A percentile compares a stretch with the other conserved stretches of the same genome.
phyloP scores from a whole-genome alignment of 495 filamentous ascomycete species.

The Stereocaulon alpinum region DNA sequence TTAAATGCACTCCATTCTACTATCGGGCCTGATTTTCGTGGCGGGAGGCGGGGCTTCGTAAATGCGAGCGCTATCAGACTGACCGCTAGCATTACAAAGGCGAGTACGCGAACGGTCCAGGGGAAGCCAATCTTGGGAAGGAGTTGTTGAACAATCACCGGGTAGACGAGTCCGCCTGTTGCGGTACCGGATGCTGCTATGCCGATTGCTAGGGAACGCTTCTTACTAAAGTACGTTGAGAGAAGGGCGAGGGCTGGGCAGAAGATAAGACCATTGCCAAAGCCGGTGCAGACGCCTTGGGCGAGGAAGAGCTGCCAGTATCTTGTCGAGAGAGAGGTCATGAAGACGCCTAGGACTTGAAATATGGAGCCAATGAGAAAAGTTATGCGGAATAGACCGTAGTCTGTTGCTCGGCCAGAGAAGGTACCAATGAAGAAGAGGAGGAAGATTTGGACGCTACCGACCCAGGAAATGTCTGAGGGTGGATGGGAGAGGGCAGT shows the following conservation, averaged over 20 bases:
- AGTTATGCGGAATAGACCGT: conserved; percentile 53
- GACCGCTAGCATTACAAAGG: conserved; percentile 56
- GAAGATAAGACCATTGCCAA: conserved; percentile 67
- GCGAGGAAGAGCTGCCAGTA: conserved; percentile 78
- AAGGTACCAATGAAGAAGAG: conserved; percentile 63
- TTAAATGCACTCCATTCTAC: conserved; percentile 60
- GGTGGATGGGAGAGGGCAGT: conserved; percentile 38
- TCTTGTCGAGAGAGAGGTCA: conserved; percentile 50
- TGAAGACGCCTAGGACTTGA: conserved; percentile 59
- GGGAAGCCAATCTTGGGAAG: conserved; percentile 60
- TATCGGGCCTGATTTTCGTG: conserved; percentile 49
- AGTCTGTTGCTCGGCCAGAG: conserved; percentile 56
- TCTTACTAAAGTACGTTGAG: conserved; percentile 63
- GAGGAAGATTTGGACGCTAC: conserved; percentile 61
- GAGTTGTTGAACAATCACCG: conserved; percentile 58
- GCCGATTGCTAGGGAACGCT: conserved; percentile 57
- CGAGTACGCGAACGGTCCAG: conserved; percentile 69
- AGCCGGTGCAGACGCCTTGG: conserved; percentile 66
- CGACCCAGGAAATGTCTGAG: conserved; percentile 67
- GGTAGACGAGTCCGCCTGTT: conserved; percentile 69
- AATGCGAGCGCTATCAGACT: conserved; percentile 45
- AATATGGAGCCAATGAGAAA: conserved; percentile 47
- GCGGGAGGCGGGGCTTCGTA: conserved; percentile 52
- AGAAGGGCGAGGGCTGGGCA: conserved; percentile 57
- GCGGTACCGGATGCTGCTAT: conserved; percentile 57